A percentile compares a stretch with the other conserved stretches of the same genome.
Evolutionary conservation across 2,329 filamentous ascomycete species (phyloP).

Genomic region (Ophidiomyces ophidiicola): DNA sequence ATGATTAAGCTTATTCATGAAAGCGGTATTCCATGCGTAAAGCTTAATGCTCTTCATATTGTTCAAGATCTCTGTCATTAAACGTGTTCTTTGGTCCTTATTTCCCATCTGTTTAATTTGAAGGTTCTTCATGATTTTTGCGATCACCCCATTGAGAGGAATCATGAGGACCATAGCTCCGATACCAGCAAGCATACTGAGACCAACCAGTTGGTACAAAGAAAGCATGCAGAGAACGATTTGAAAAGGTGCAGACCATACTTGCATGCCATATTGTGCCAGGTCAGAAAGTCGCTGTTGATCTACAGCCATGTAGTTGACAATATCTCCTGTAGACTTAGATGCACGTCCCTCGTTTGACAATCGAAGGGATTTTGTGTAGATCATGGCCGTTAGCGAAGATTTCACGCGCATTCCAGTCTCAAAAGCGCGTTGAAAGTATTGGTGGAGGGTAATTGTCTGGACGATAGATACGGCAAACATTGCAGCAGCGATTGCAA

Average conservation of each 20-base stretch:
- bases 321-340: slow-evolving; percentile 93
- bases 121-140: slow-evolving; percentile 80
- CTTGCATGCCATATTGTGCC: slow-evolving; percentile 85
- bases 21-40: slow-evolving; percentile 92
- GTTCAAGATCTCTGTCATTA: slow-evolving; percentile 96
- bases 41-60: slow-evolving; percentile 99
- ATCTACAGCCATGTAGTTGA: slow-evolving; percentile 99
- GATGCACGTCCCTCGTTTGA: slow-evolving; percentile 83
- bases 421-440: slow-evolving; percentile 90
- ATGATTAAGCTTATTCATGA: slow-evolving; percentile 93
- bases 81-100: slow-evolving; percentile 80
- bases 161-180: slow-evolving; percentile 97
- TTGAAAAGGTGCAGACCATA: slow-evolving; percentile 96
- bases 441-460: slow-evolving; percentile 87
- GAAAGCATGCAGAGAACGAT: slow-evolving; percentile 93
- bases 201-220: slow-evolving; percentile 85
- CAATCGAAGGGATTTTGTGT: slow-evolving; percentile 75
- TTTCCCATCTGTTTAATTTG: slow-evolving; percentile 99
- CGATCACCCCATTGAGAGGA: slow-evolving; percentile 84
- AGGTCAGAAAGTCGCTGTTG: slow-evolving; percentile 90
- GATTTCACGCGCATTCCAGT: slow-evolving; percentile 96
- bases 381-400: slow-evolving; percentile 78
- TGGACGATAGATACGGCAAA: slow-evolving; percentile 76
- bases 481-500: slow-evolving; percentile 82
- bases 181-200: slow-evolving; percentile 91